Evolutionary conservation across 106 monocot genomes (phyloP), one percentile per base, ranked within the genome.

Genomic region (Dendrobium officinale): DNA sequence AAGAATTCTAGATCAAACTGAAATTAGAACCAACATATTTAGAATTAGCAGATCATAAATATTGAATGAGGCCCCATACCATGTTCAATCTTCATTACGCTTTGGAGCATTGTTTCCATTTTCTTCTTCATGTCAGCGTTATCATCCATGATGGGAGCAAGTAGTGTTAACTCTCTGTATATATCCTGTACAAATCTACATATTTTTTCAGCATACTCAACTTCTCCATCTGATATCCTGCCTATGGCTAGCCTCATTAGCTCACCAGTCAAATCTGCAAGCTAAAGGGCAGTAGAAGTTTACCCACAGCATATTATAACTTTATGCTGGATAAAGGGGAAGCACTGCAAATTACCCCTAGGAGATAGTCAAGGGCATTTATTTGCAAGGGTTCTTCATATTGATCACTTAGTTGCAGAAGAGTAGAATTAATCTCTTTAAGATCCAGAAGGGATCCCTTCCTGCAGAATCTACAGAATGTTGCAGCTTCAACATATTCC

Each of bases 401-500:
- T 55, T 80, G 55, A 77, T 90, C 82, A 79, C 88, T 88, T 9
- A 92, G 55, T 55, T 80, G 75, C 16, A 77, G 83, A 11, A 92
- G 55, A 79, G 84, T 84, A 79, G 82, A 84, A 90, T 92, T 92
- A 9, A 92, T 87, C 85, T 92, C 92, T 41, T 44, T 59, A n/a
- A 92, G 87, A 68, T 81, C 90, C 54, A 92, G 73, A 77, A 92
- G 84, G 11, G 86, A 74, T 17, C 92, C 92, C 67, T 88, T 82
- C 77, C 82, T 88, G 83, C 92, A 92, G 78, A 92, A 92, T 77
- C 83, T 86, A 83, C 83, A 96, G 4, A 96, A 73, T 20, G 92
- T 89, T 55, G 94, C 96, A 82, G 96, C 96, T 90, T 96, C 96
- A 72, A 96, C 92, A 88, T 94, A 96, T 86, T 96, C 96, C 51